Percentiles rank a stretch among this genome's conserved stretches.
phyloP scores from a whole-genome alignment of 1,284 basidiomycete species.

The Moniliophthora roreri region DNA sequence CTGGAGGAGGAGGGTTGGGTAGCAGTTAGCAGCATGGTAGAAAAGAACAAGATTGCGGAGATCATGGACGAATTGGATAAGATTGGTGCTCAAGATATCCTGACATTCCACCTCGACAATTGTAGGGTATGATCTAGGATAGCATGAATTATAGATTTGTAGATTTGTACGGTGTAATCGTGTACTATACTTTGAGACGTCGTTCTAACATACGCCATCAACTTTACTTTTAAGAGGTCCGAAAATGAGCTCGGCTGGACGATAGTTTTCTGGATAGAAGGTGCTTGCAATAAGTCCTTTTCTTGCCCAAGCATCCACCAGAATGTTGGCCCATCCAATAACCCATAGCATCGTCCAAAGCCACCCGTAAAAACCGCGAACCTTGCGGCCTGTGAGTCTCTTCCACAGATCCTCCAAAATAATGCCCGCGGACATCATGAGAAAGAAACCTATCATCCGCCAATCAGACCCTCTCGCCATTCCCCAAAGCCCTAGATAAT shows the following conservation, averaged over 20 bases:
- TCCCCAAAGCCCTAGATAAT: constrained; percentile 56
- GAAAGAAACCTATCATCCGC: constrained; percentile 50
- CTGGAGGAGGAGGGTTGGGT: constrained; percentile 88
- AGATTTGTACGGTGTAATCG: no score
- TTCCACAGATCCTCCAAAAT: constrained; percentile 48
- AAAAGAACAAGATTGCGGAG: constrained; percentile 78
- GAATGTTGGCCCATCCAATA: constrained; percentile 40
- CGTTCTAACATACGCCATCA: no score
- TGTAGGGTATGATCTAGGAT: constrained; percentile 76
- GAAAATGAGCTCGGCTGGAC: constrained; percentile 12
- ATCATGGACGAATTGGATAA: constrained; percentile 90
- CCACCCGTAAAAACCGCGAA: constrained; percentile 46
- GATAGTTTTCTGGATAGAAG: constrained; percentile 31
- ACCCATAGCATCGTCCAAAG: constrained; percentile 50
- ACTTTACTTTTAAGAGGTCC: constrained; percentile 1
- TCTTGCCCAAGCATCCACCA: constrained; percentile 53
- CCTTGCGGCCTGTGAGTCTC: constrained; percentile 36
- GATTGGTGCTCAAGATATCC: constrained; percentile 87
- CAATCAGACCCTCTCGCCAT: constrained; percentile 52
- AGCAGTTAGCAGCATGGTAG: constrained; percentile 91
- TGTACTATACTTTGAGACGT: no score
- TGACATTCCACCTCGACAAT: constrained; percentile 90
- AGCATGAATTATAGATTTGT: background rate
- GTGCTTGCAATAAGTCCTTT: constrained; percentile 42
- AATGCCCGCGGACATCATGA: constrained; percentile 53